phyloP scores from a whole-genome alignment of 2,329 filamentous ascomycete species.

The Orbilia quercus region DNA sequence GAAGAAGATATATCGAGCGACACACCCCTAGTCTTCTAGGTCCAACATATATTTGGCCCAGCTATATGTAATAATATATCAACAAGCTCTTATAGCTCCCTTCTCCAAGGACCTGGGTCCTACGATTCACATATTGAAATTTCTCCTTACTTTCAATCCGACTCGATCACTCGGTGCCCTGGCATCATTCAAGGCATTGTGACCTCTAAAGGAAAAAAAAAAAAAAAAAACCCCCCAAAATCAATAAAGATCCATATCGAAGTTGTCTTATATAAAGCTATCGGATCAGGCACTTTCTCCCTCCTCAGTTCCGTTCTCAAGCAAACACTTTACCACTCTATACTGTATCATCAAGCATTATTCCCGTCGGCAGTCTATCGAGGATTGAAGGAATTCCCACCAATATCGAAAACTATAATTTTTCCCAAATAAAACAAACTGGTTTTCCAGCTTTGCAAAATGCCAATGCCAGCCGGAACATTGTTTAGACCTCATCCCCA shows the following conservation, averaged over 20 bases:
- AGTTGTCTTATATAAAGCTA: constrained; percentile 45
- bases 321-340: not conserved
- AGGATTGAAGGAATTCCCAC: constrained; percentile 5
- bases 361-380: not conserved
- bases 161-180: constrained; percentile 39
- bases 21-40: constrained; percentile 28
- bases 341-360: not conserved
- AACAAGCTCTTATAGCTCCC: constrained; percentile 37
- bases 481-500: constrained; percentile 50
- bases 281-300: constrained; percentile 11
- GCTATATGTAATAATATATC: constrained; percentile 51
- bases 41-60: constrained; percentile 29
- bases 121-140: constrained; percentile 13
- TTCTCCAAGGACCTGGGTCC: constrained; percentile 44
- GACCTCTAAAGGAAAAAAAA: constrained; percentile 7
- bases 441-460: constrained; percentile 12
- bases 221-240: too few species aligned
- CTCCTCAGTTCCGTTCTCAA: not conserved
- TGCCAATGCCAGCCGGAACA: constrained; percentile 52
- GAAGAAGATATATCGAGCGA: constrained; percentile 16
- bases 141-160: constrained; percentile 47
- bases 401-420: not conserved
- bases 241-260: constrained; percentile 28
- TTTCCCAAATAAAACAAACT: not conserved
- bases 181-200: constrained; percentile 34